Base-by-base conservation (phyloP, 2,329 filamentous ascomycete genomes). In the Dactylonectria estremocensis region DNA sequence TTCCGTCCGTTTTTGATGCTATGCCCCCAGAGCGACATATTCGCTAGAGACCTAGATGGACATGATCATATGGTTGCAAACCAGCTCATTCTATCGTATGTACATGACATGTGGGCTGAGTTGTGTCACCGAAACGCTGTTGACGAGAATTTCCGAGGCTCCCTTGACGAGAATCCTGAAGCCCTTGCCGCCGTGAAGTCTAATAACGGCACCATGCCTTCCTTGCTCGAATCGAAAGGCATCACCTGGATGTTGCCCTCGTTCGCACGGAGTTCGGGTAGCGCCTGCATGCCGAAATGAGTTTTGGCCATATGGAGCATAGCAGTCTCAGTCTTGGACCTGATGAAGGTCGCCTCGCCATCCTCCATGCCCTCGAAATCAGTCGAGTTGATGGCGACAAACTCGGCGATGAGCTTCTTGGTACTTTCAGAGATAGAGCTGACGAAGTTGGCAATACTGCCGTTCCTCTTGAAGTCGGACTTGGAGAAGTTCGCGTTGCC, bases 381-480 rank as follows among this genome's bases (percentile, higher is more conserved):
- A 1, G 87, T 89, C 0, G 87, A 88, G 75, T 89, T 90, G 84
- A 92, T 81, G 11, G 83, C 82, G 14, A 86, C 79, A 2, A 84
- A 94, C 40, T 72, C 65, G 24, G 71, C 93, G 62, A 93, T 92
- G 72, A 92, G 93, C 67, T 93, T 91, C 9, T 83, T 86, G 50
- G 60, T n/a, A n/a, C n/a, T n/a, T n/a, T n/a, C n/a, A n/a, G n/a
- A n/a, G n/a, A n/a, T n/a, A n/a, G n/a, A n/a, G n/a, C n/a, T n/a
- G n/a, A n/a, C n/a, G n/a, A n/a, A n/a, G n/a, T n/a, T n/a, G n/a
- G n/a, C n/a, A n/a, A n/a, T n/a, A n/a, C n/a, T n/a, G n/a, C 37
- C 13, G 37, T 6, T 13, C 16, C 37, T n/a, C n/a, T n/a, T n/a
- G n/a, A n/a, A n/a, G n/a, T n/a, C n/a, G n/a, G 37, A 43, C 22